Evolutionary conservation across 352 stramenopile genomes (phyloP).

Genomic region (Plasmopara muralis): DNA sequence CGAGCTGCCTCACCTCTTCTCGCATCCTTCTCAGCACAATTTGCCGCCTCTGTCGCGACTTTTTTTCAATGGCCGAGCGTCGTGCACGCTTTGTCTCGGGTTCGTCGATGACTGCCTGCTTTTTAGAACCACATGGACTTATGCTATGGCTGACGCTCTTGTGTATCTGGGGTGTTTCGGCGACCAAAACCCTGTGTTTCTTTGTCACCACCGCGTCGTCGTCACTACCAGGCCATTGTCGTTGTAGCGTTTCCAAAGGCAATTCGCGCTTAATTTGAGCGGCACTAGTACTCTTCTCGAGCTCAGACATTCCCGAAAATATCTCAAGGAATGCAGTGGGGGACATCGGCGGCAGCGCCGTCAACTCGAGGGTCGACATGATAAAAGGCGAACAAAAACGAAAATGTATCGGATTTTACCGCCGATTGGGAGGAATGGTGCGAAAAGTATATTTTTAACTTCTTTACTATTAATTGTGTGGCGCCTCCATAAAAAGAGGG

Average conservation of each 20-base stretch:
- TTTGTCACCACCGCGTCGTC: slow-evolving; percentile 3
- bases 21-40: slow-evolving; percentile 33
- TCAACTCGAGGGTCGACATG: slow-evolving; percentile 21
- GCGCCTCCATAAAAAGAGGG: too few relatives aligned
- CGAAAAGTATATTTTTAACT: too few relatives aligned
- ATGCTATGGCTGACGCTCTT: slow-evolving; percentile 18
- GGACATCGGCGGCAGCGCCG: slow-evolving; percentile 24
- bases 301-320: slow-evolving; percentile 28
- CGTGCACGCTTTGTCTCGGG: slow-evolving; percentile 31
- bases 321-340: slow-evolving; percentile 24
- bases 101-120: slow-evolving; percentile 14
- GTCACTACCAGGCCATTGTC: slow-evolving; percentile 11
- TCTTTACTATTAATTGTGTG: too few relatives aligned
- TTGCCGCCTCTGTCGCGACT: slow-evolving; percentile 36
- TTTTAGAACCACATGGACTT: slow-evolving; percentile 21
- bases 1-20: slow-evolving; percentile 42
- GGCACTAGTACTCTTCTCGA: slow-evolving; percentile 11
- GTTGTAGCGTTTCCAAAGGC: slow-evolving; percentile 3
- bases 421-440: too few relatives aligned
- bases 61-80: slow-evolving; percentile 59
- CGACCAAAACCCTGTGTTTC: background rate
- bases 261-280: slow-evolving; percentile 17
- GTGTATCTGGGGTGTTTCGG: too few relatives aligned
- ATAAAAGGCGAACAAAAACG: background rate
- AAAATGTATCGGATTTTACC: too few relatives aligned